Evolutionary conservation across 148 eudicot genomes (phyloP).

Genomic region (Rheum nobile): DNA sequence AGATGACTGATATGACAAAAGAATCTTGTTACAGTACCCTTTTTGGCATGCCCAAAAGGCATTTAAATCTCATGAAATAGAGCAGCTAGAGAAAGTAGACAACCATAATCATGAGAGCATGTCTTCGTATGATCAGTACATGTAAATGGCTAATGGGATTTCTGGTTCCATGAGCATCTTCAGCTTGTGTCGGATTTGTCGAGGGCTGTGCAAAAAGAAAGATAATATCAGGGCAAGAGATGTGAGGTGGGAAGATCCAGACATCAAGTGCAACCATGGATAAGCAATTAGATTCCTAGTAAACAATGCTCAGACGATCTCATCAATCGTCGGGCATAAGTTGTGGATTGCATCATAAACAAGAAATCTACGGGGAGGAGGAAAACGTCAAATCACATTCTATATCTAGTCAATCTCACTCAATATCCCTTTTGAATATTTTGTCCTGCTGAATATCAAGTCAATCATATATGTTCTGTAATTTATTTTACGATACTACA

Average conservation of each 20-base stretch:
- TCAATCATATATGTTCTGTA: neutral
- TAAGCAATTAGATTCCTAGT: too few species aligned
- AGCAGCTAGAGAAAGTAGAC: neutral
- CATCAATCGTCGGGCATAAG: too few species aligned
- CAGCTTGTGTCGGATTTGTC: conserved; percentile 51
- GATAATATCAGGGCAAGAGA: too few species aligned
- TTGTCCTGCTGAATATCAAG: too few species aligned
- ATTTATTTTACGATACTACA: neutral
- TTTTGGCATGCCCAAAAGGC: neutral
- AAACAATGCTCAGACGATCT: too few species aligned
- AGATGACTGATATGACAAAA: neutral
- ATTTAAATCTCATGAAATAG: neutral
- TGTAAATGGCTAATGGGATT: neutral
- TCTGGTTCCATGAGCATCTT: conserved; percentile 10
- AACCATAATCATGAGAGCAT: conserved; percentile 6
- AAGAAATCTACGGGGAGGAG: neutral
- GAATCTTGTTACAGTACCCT: neutral
- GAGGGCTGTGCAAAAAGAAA: conserved; percentile 24
- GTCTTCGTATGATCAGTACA: neutral
- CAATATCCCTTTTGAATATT: too few species aligned
- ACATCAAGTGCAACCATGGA: too few species aligned
- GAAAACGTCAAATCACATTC: too few species aligned
- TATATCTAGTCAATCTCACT: too few species aligned
- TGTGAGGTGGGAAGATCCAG: too few species aligned
- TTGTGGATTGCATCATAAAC: too few species aligned